phyloP scores from a whole-genome alignment of 139 green algal genomes.

The Pseudopediastrum boryanum region DNA sequence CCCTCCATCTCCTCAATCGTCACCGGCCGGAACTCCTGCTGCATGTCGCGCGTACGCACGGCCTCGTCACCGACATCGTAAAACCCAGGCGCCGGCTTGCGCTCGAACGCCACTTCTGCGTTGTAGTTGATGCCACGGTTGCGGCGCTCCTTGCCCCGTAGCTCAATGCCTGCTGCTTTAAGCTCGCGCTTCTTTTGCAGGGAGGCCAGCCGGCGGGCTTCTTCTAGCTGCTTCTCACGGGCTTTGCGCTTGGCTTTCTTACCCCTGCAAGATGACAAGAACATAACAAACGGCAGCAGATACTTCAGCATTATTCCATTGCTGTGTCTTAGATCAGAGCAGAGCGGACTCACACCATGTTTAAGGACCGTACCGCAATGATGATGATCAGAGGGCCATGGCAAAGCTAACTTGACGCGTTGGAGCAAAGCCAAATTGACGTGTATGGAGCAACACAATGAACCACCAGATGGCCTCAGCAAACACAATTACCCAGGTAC shows the following conservation, averaged over 20 bases:
- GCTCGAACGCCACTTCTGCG: conserved; percentile 94
- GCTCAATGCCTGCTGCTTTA: conserved; percentile 65
- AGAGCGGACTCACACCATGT: too few relatives aligned
- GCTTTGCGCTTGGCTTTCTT: conserved; percentile 99
- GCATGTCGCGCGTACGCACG: conserved; percentile 60
- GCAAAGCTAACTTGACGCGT: too few relatives aligned
- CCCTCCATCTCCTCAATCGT: conserved; percentile 94
- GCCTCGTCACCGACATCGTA: conserved; percentile 87
- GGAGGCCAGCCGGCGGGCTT: conserved; percentile 90
- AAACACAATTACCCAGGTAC: too few relatives aligned
- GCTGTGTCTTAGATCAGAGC: too few relatives aligned
- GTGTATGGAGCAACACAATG: too few relatives aligned
- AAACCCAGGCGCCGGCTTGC: conserved; percentile 85
- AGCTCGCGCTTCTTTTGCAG: conserved; percentile 98
- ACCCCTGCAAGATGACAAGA: conserved; percentile 63
- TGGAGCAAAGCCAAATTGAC: too few relatives aligned
- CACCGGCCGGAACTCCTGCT: conserved; percentile 84
- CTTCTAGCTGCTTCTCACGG: conserved; percentile 97
- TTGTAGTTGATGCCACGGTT: conserved; percentile 82
- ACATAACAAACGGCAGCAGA: not conserved
- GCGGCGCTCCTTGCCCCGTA: conserved; percentile 37
- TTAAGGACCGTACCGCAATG: too few relatives aligned
- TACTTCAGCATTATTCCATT: too few relatives aligned
- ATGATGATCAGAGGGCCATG: too few relatives aligned
- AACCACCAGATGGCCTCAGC: too few relatives aligned